Evolutionary conservation across 306 rosid species (phyloP), one percentile per base, ranked within the genome.

Genomic region (Corylus americana): DNA sequence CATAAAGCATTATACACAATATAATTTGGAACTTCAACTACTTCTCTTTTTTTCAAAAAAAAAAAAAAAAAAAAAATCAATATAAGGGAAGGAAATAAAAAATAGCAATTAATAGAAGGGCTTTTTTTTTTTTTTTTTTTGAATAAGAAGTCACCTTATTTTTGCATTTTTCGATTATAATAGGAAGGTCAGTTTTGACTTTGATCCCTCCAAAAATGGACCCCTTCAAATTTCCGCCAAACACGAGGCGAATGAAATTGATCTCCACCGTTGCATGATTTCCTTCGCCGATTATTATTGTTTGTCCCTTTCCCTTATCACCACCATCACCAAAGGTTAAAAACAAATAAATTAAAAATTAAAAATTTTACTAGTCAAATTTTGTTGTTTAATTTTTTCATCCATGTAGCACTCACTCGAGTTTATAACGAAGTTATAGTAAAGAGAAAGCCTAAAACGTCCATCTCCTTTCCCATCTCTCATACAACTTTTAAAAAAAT

Each of bases 141-240:
- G 25, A 22, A n/a, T 1, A 18, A 55, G 11, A 13, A 10, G 11
- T 71, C 20, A 89, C 89, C 89, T 87, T 71, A 16, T 79, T 80
- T 6, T 75, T 50, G 64, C 90, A 85, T 74, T 90, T 90, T 35
- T 87, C 61, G 13, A 57, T 44, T 10, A 87, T 51, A 70, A 78
- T 17, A 11, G 86, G 81, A 20, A 88, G 79, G 49, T 85, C 92
- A 5, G 92, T 79, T 67, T 70, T 81, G 79, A 87, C 2, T 83
- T 74, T 88, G 55, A 87, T 20, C 31, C 92, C 90, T 62, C 90
- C 94, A 75, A 88, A 81, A 27, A 71, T 18, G 53, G 86, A 79
- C 29, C 93, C 93, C 55, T 81, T 87, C 74, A 85, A 63, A 58
- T 85, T 81, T 80, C 87, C 80, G 2, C 91, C 93, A 73, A n/a